Evolutionary conservation across 2,329 filamentous ascomycete species (phyloP).

Genomic region (Achaetomium macrosporum): DNA sequence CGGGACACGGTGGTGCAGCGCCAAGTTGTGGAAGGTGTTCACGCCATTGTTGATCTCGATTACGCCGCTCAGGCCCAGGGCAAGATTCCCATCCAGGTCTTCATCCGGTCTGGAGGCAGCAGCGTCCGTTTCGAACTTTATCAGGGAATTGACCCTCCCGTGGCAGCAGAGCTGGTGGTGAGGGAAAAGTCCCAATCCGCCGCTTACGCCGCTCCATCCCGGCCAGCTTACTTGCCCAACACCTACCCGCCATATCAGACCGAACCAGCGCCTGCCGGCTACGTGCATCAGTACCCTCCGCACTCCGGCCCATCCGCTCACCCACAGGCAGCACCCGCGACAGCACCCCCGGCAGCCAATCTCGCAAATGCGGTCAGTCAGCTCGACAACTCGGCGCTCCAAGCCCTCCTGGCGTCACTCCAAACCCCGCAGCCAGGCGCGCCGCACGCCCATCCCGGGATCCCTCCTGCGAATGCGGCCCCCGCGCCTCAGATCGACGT

Average conservation of each 20-base stretch:
- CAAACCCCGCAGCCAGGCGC: conserved; percentile 24
- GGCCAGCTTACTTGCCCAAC: conserved; percentile 28
- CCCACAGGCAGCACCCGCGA: conserved; percentile 8
- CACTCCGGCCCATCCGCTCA: conserved; percentile 23
- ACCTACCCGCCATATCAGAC: conserved; percentile 17
- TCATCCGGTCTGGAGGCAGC: conserved; percentile 69
- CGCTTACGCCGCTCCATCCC: conserved; percentile 25
- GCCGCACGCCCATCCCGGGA: conserved; percentile 25
- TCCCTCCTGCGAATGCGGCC: conserved; percentile 20
- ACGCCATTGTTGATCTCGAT: conserved; percentile 74
- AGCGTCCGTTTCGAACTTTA: conserved; percentile 83
- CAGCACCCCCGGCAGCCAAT: conserved; percentile 13
- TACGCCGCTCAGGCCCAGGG: conserved; percentile 61
- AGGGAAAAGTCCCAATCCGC: conserved; percentile 53
- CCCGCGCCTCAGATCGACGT: conserved; percentile 36
- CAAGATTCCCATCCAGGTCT: conserved; percentile 77
- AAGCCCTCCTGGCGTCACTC: conserved; percentile 31
- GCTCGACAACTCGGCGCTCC: conserved; percentile 31
- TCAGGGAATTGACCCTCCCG: conserved; percentile 68
- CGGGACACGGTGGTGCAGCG: conserved; percentile 74
- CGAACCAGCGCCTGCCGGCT: conserved; percentile 17
- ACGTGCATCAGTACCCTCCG: conserved; percentile 17
- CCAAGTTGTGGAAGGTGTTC: conserved; percentile 83
- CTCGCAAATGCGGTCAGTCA: conserved; percentile 25
- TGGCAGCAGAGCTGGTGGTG: conserved; percentile 74